phyloP scores from a whole-genome alignment of 2,329 filamentous ascomycete genomes.

The Aspergillus vadensis region DNA sequence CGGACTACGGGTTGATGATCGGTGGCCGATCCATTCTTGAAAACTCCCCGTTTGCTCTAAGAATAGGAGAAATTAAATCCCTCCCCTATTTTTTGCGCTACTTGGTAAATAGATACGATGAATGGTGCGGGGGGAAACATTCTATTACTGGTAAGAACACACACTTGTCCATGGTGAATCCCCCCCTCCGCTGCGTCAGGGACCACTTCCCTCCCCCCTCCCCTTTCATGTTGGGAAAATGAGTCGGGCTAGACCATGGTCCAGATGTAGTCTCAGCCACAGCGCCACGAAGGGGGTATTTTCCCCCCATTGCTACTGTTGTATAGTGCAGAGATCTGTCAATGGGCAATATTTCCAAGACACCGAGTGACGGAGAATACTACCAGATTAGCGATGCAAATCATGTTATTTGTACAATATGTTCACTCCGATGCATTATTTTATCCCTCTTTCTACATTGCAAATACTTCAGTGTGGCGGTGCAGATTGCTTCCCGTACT shows the following conservation, averaged over 20 bases:
- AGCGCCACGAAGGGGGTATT: slow-evolving; percentile 5
- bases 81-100: slow-evolving; percentile 5
- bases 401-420: background rate
- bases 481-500: slow-evolving; percentile 4
- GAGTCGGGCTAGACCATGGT: slow-evolving; percentile 23
- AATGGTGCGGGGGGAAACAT: background rate
- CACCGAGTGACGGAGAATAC: no score
- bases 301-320: background rate
- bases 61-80: slow-evolving; percentile 3
- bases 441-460: background rate
- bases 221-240: slow-evolving; percentile 6
- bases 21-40: slow-evolving; percentile 11
- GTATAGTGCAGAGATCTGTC: slow-evolving; percentile 1
- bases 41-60: background rate
- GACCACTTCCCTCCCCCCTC: background rate
- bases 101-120: background rate
- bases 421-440: background rate
- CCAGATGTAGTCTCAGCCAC: slow-evolving; percentile 23
- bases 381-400: background rate
- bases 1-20: background rate
- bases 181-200: slow-evolving; percentile 13
- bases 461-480: slow-evolving; percentile 13
- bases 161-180: background rate
- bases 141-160: slow-evolving; percentile 7
- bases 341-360: background rate